Conservation (phyloP, 2,329 filamentous ascomycete genomes). For the Xylaria sp. region DNA sequence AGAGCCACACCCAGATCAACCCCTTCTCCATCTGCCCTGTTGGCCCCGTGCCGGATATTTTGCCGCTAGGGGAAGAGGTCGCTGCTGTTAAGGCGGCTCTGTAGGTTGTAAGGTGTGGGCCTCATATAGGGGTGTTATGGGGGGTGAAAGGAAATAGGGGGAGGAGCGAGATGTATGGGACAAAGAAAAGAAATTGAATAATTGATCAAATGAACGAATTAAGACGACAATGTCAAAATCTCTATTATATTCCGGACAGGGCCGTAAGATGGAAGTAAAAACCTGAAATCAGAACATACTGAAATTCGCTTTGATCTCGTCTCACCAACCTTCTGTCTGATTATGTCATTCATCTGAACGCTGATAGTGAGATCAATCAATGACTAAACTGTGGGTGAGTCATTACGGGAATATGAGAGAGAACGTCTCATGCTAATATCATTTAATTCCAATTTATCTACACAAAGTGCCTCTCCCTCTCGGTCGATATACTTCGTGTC, state of each 20-base stretch:
- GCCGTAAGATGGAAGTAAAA: background rate
- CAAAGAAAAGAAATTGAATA: background rate
- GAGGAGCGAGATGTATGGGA: background rate
- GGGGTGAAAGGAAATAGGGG: background rate
- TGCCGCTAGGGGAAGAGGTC: slow-evolving; percentile 83
- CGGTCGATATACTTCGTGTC: background rate
- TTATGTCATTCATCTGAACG: background rate
- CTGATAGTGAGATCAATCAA: background rate
- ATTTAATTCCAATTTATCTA: too few relatives aligned
- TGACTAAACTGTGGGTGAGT: too few relatives aligned
- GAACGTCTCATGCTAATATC: too few relatives aligned
- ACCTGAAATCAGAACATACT: background rate
- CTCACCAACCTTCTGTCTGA: background rate
- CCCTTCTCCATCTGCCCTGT: slow-evolving; percentile 81
- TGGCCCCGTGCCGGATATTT: slow-evolving; percentile 84
- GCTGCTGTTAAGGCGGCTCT: slow-evolving; percentile 56
- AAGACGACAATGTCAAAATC: background rate
- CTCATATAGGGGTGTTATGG: background rate
- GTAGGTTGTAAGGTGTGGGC: background rate
- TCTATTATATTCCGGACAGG: background rate
- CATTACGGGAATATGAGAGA: too few relatives aligned
- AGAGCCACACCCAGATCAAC: slow-evolving; percentile 74
- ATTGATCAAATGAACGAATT: background rate
- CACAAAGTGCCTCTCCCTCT: too few relatives aligned
- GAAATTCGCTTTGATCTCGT: background rate